Base-by-base conservation (phyloP, 257 asterid genomes). In the Schizonepeta tenuifolia region DNA sequence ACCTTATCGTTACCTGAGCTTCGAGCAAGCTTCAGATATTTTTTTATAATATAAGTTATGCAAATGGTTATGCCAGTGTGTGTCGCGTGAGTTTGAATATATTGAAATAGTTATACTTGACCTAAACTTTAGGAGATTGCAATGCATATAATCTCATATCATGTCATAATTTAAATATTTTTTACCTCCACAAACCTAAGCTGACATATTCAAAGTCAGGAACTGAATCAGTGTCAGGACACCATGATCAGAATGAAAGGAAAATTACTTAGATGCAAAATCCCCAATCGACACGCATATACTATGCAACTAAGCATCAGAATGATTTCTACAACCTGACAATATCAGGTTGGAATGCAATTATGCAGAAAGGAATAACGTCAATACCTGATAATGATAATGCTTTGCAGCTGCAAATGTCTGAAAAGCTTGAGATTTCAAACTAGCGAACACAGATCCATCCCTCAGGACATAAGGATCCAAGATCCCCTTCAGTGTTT, bases 311-410 rank as follows among this genome's bases (percentile, higher is more conserved):
- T 10, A 28, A 8, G 7, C 1, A 20, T 2, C n/a, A 54, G 33
- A 75, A 36, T 12, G 9, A 7, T 10, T 66, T 63, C 24, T 47
- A 50, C 17, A 26, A 49, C 59, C 61, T 58, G 17, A 70, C 43
- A 71, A 64, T 62, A 50, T 56, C 59, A 28, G 54, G 75, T n/a
- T 13, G 15, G 66, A 31, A 33, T 72, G 71, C 44, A 75, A 17
- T 36, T 62, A 4, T 12, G 36, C 21, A 44, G 69, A 31, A 4
- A 64, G 53, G 55, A 60, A 33, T 57, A 22, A 18, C 33, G 73
- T 72, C 44, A 9, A 67, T 83, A 92, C 97, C 97, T 87, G 85
- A 70, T 93, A 87, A 82, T 93, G 98, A 78, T 81, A 86, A 56
- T 75, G 73, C 76, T 81, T 89, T 15, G 71, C 87, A 9, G 88